Evolutionary conservation across 441 rosid species (phyloP).

Genomic region (Gossypium laxum): DNA sequence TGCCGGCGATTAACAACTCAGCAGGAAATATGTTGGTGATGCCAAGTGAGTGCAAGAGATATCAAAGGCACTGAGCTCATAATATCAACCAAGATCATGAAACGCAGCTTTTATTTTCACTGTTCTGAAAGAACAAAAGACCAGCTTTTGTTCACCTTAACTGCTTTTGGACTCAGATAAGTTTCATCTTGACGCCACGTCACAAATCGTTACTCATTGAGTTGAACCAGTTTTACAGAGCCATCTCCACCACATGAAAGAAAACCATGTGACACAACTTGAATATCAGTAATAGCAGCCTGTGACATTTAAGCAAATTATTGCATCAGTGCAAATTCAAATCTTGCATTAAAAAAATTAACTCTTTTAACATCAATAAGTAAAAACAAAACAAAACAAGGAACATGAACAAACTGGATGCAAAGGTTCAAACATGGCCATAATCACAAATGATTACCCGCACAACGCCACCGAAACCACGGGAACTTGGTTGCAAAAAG

Average conservation of each 20-base stretch:
- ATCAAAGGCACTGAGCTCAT: background rate
- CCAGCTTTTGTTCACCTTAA: background rate
- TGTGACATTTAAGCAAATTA: constrained; percentile 25
- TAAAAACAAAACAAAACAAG: background rate
- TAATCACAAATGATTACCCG: constrained; percentile 41
- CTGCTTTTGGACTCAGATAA: background rate
- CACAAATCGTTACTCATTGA: constrained; percentile 29
- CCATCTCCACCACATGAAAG: constrained; percentile 89
- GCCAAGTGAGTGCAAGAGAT: background rate
- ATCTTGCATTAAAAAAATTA: background rate
- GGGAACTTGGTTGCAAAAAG: constrained; percentile 72
- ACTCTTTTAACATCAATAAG: background rate
- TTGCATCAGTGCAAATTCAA: background rate
- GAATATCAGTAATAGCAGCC: constrained; percentile 89
- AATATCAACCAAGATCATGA: background rate
- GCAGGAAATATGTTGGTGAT: background rate
- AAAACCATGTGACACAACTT: constrained; percentile 71
- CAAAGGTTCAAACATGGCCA: background rate
- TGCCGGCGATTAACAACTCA: background rate
- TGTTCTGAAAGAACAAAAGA: background rate
- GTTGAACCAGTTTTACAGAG: constrained; percentile 52
- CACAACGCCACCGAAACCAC: constrained; percentile 80
- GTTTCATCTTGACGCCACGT: background rate
- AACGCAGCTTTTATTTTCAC: background rate
- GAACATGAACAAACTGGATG: background rate